Evolutionary conservation across 164 flowering plant species (phyloP).

Genomic region (Cinnamomum chago): DNA sequence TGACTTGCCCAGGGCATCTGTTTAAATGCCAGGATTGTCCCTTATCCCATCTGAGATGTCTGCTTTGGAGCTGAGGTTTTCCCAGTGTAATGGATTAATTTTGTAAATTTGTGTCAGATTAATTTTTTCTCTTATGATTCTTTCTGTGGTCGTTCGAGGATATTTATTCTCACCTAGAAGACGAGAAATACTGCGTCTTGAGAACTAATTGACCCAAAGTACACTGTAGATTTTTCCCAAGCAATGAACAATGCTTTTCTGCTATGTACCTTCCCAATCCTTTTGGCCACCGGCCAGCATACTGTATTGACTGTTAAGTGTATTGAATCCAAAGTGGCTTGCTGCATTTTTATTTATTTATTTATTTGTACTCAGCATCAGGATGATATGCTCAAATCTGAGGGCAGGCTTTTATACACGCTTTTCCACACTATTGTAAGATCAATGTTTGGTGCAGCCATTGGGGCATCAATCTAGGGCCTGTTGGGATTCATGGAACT

Average conservation of each 20-base stretch:
- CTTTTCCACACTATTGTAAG: too few relatives aligned
- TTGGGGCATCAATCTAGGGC: too few relatives aligned
- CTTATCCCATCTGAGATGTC: too few relatives aligned
- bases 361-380: too few relatives aligned
- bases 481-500: too few relatives aligned
- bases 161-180: not conserved
- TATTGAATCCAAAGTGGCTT: too few relatives aligned
- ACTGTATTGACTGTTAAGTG: too few relatives aligned
- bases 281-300: too few relatives aligned
- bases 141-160: not conserved
- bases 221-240: conserved; percentile 4
- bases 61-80: not conserved
- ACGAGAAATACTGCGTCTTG: not conserved
- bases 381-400: too few relatives aligned
- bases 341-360: too few relatives aligned
- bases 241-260: conserved; percentile 5
- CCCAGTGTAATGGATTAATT: not conserved
- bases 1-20: not conserved
- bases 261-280: not conserved
- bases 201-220: not conserved
- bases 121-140: not conserved
- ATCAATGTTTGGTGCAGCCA: too few relatives aligned
- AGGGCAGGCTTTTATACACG: too few relatives aligned
- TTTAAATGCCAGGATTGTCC: not conserved
- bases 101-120: not conserved